phyloP scores from a whole-genome alignment of 1,284 basidiomycete species.

The Microbotryum violaceum region DNA sequence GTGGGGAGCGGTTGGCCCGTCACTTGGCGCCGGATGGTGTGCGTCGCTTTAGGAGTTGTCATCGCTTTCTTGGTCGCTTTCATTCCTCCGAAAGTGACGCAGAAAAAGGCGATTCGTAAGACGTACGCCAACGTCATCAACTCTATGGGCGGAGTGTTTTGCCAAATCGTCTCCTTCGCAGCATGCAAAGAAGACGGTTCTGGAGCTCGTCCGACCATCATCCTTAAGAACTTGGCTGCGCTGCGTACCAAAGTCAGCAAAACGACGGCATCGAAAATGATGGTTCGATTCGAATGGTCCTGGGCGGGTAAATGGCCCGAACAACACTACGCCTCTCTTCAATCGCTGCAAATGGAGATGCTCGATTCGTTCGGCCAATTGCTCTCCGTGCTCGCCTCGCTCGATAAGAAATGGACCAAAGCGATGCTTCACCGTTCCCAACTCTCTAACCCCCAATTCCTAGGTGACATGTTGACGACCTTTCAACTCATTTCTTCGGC shows the following conservation, averaged over 20 bases:
- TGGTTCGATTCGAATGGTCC: slow-evolving; percentile 25
- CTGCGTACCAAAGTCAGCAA: slow-evolving; percentile 20
- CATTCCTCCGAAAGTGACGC: slow-evolving; percentile 18
- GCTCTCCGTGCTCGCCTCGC: slow-evolving; percentile 10
- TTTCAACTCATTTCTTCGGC: slow-evolving; percentile 19
- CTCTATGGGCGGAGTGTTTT: slow-evolving; percentile 21
- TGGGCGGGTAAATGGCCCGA: slow-evolving; percentile 25
- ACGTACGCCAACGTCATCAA: slow-evolving; percentile 24
- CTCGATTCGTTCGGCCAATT: slow-evolving; percentile 27
- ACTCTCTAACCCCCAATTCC: slow-evolving; percentile 23
- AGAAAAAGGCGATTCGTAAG: slow-evolving; percentile 25
- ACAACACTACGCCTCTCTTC: slow-evolving; percentile 17
- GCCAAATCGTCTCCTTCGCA: slow-evolving; percentile 26
- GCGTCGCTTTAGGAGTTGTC: slow-evolving; percentile 4
- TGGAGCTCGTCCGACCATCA: slow-evolving; percentile 16
- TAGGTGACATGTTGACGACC: slow-evolving; percentile 18
- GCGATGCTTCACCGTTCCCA: slow-evolving; percentile 28
- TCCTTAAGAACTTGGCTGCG: slow-evolving; percentile 22
- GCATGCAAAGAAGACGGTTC: slow-evolving; percentile 19
- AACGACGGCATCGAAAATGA: slow-evolving; percentile 15
- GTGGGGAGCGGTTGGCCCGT: slow-evolving; percentile 45
- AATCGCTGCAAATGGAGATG: slow-evolving; percentile 23
- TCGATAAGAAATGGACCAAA: slow-evolving; percentile 26
- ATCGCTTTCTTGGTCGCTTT: slow-evolving; percentile 23
- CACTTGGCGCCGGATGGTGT: slow-evolving; percentile 42